Conservation (phyloP, 2,329 filamentous ascomycete genomes). For the Neopestalotiopsis rosae region DNA sequence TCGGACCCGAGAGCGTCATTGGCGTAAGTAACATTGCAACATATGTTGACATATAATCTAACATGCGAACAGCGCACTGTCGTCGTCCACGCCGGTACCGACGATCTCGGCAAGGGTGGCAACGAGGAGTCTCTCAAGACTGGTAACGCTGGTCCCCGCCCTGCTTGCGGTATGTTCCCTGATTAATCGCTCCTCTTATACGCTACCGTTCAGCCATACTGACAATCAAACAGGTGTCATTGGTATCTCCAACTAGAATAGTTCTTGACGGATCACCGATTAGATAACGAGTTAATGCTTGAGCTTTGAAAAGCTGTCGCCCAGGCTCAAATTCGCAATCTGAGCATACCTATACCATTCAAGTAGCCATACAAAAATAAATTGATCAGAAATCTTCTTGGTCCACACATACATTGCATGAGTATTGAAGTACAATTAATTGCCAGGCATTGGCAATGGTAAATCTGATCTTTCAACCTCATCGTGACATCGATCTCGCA, state of each 20-base stretch:
- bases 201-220: neutral
- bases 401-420: no score
- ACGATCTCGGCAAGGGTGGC: constrained; percentile 92
- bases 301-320: neutral
- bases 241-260: constrained; percentile 75
- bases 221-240: constrained; percentile 70
- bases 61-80: constrained; percentile 75
- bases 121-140: constrained; percentile 98
- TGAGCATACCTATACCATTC: no score
- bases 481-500: neutral
- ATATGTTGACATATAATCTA: constrained; percentile 24
- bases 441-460: neutral
- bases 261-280: neutral
- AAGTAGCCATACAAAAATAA: no score
- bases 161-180: constrained; percentile 81
- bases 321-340: no score
- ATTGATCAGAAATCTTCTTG: no score
- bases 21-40: constrained; percentile 66
- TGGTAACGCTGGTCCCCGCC: constrained; percentile 90
- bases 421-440: neutral
- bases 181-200: no score
- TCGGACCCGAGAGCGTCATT: constrained; percentile 92
- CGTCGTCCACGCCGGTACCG: constrained; percentile 92
- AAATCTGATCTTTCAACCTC: neutral
- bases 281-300: neutral